phyloP scores from a whole-genome alignment of 805 yeast species.

The Nakazawaea wickerhamii region DNA sequence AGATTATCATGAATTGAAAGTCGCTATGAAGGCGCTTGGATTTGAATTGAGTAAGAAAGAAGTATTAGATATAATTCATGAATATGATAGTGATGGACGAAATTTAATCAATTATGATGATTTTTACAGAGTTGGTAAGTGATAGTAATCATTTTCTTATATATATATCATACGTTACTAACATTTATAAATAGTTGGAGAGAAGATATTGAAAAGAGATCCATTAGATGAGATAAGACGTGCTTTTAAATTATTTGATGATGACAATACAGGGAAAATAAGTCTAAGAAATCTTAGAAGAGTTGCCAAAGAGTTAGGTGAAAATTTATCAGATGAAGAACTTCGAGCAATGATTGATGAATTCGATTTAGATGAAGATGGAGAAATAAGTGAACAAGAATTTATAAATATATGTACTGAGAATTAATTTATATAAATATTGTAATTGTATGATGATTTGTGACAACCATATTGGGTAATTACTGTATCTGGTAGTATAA shows the following conservation, averaged over 20 bases:
- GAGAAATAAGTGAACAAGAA: constrained; percentile 88
- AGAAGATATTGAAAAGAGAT: constrained; percentile 78
- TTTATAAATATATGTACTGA: constrained; percentile 86
- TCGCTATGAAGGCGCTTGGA: constrained; percentile 90
- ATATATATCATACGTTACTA: neutral
- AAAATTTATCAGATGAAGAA: constrained; percentile 87
- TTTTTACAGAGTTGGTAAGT: constrained; percentile 67
- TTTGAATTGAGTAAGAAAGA: constrained; percentile 77
- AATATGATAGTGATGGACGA: constrained; percentile 73
- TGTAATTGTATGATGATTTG: no score
- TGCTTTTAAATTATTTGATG: constrained; percentile 87
- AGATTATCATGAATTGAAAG: constrained; percentile 91
- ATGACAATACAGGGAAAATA: constrained; percentile 82
- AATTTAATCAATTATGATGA: constrained; percentile 74
- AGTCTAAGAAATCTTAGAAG: constrained; percentile 75
- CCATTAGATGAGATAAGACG: constrained; percentile 88
- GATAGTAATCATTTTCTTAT: neutral
- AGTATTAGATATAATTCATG: constrained; percentile 69
- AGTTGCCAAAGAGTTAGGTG: constrained; percentile 91
- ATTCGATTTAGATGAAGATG: constrained; percentile 94
- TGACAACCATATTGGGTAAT: neutral
- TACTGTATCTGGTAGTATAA: no score
- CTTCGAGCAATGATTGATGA: constrained; percentile 96
- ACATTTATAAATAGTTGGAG: constrained; percentile 50
- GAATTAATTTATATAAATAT: constrained; percentile 28